Evolutionary conservation across 192 early-diverging fungal genomes (phyloP).

Genomic region (Backusella morwellensis): DNA sequence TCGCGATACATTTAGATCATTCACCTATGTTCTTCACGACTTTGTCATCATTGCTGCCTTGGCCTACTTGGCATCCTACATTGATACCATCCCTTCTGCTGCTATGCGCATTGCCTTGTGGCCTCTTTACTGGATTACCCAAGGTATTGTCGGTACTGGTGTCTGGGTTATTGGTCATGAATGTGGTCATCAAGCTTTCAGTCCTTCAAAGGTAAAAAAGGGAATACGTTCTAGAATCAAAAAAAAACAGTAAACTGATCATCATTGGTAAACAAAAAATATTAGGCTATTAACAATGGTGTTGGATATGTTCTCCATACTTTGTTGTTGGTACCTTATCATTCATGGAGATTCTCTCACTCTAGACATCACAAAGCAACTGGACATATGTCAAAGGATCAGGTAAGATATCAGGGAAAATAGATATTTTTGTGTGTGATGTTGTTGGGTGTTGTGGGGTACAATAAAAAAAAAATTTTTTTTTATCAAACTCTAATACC

Average conservation of each 20-base stretch:
- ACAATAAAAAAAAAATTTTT: background rate
- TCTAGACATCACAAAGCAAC: conserved; percentile 92
- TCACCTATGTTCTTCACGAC: conserved; percentile 79
- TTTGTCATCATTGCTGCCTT: conserved; percentile 63
- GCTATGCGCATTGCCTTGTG: conserved; percentile 61
- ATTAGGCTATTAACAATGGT: conserved; percentile 69
- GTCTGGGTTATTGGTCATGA: conserved; percentile 90
- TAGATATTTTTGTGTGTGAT: background rate
- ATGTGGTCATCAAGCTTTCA: conserved; percentile 93
- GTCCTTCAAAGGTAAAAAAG: conserved; percentile 55
- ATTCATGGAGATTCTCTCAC: conserved; percentile 91
- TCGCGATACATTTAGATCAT: conserved; percentile 74
- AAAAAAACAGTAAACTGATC: background rate
- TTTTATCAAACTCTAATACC: background rate
- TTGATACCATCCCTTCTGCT: conserved; percentile 50
- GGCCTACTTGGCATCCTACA: conserved; percentile 66
- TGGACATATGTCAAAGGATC: conserved; percentile 87
- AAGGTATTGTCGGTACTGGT: conserved; percentile 85
- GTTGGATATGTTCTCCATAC: conserved; percentile 91
- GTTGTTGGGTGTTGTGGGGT: background rate
- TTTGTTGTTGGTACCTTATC: conserved; percentile 86
- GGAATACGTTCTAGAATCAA: background rate
- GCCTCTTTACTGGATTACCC: conserved; percentile 79
- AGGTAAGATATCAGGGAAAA: conserved; percentile 36
- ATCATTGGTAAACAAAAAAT: background rate